These are phyloP conservation scores for Nematodospora anomalae DNA, from an alignment of 1,139 yeast genomes.

Conservation along the genomic window DNA sequence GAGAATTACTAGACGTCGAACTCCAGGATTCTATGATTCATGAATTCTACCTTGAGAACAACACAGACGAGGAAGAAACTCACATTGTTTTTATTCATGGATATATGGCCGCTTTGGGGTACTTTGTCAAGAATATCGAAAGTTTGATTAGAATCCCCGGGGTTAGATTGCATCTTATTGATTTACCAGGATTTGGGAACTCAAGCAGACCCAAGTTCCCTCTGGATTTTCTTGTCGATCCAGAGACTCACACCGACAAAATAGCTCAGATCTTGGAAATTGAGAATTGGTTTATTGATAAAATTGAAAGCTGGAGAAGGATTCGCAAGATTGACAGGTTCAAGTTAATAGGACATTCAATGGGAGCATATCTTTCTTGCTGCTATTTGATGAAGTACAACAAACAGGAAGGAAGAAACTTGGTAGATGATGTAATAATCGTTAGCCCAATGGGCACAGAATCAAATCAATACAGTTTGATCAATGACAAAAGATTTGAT, in stretches of 20 bases:
- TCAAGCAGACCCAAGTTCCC: constrained; percentile 45
- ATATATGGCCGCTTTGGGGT: constrained; percentile 50
- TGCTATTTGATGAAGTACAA: constrained; percentile 45
- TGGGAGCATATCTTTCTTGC: constrained; percentile 46
- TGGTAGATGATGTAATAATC: constrained; percentile 32
- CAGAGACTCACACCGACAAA: constrained; percentile 21
- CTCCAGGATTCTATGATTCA: constrained; percentile 37
- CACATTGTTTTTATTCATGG: constrained; percentile 45
- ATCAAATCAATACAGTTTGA: constrained; percentile 36
- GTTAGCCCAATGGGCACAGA: constrained; percentile 53
- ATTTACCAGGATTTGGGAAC: constrained; percentile 49
- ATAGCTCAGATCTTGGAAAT: constrained; percentile 34
- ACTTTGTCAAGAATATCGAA: constrained; percentile 42
- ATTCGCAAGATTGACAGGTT: constrained; percentile 26
- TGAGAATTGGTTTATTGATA: constrained; percentile 47
- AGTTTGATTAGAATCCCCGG: constrained; percentile 34
- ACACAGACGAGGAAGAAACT: constrained; percentile 16
- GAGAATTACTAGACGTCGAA: constrained; percentile 30
- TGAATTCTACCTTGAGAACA: constrained; percentile 37
- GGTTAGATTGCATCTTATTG: constrained; percentile 35
- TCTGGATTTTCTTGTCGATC: constrained; percentile 26
- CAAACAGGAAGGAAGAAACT: constrained; percentile 12
- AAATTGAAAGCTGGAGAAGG: constrained; percentile 39
- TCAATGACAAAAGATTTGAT: constrained; percentile 32
- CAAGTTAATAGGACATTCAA: constrained; percentile 41